Conservation (phyloP, 495 filamentous ascomycete genomes). For the Coniosporium apollinis region DNA sequence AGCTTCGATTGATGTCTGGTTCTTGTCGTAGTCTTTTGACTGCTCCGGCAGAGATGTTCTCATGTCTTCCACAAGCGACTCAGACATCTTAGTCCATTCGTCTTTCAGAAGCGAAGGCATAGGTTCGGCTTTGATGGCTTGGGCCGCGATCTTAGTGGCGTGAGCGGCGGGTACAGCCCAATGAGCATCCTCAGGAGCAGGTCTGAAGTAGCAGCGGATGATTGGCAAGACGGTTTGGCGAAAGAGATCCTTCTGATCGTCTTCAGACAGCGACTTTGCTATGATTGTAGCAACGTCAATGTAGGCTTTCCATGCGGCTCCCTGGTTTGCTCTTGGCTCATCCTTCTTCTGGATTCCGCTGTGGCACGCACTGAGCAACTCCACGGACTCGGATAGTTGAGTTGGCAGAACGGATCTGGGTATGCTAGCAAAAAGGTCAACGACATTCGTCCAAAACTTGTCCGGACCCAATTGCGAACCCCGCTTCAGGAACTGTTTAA, state of each 20-base stretch:
- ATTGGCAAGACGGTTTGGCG: slow-evolving; percentile 36
- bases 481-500: slow-evolving; percentile 60
- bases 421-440: slow-evolving; percentile 39
- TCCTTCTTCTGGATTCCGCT: slow-evolving; percentile 54
- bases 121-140: slow-evolving; percentile 23
- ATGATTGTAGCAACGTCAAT: slow-evolving; percentile 38
- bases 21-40: slow-evolving; percentile 53
- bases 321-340: slow-evolving; percentile 49
- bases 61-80: slow-evolving; percentile 41
- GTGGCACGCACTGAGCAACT: slow-evolving; percentile 46
- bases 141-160: slow-evolving; percentile 24
- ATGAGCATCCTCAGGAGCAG: slow-evolving; percentile 25
- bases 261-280: slow-evolving; percentile 24
- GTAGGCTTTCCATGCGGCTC: slow-evolving; percentile 58
- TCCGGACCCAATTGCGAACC: slow-evolving; percentile 59
- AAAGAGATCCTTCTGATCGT: slow-evolving; percentile 33
- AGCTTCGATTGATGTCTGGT: slow-evolving; percentile 45
- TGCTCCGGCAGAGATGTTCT: slow-evolving; percentile 59
- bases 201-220: slow-evolving; percentile 38
- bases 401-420: slow-evolving; percentile 35
- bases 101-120: slow-evolving; percentile 22
- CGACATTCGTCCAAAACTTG: slow-evolving; percentile 55
- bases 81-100: slow-evolving; percentile 38
- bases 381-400: slow-evolving; percentile 30
- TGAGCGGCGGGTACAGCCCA: slow-evolving; percentile 33